These are phyloP conservation scores for Picea engelmannii DNA, from an alignment of 83 land plant species.

Conservation along the genomic window DNA sequence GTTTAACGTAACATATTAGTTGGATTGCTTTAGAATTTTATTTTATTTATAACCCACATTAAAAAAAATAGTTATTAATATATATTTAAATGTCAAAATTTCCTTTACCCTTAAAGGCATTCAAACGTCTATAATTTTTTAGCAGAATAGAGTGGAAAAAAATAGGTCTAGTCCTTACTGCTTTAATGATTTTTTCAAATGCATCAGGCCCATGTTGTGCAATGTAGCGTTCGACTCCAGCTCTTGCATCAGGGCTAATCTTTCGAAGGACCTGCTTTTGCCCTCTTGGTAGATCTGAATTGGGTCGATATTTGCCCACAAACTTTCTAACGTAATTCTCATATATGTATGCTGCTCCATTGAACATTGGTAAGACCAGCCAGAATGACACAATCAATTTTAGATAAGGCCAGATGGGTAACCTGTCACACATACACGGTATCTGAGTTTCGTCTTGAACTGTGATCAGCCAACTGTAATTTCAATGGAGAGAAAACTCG, in stretches of 20 bases:
- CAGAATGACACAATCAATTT: conserved; percentile 65
- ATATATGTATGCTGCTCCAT: conserved; percentile 84
- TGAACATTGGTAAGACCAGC: conserved; percentile 80
- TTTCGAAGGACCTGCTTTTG: conserved; percentile 42
- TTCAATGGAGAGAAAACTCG: too few relatives aligned
- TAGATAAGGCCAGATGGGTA: conserved; percentile 74
- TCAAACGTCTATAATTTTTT: too few relatives aligned
- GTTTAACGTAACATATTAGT: too few relatives aligned
- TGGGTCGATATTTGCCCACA: conserved; percentile 22
- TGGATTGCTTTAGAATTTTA: too few relatives aligned
- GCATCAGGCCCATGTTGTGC: conserved; percentile 51
- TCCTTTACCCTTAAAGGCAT: too few relatives aligned
- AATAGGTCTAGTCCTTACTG: conserved; percentile 27
- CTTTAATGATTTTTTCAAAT: conserved; percentile 50
- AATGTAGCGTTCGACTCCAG: conserved; percentile 47
- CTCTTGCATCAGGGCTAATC: conserved; percentile 52
- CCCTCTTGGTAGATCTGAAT: conserved; percentile 14
- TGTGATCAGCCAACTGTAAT: too few relatives aligned
- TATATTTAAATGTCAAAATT: too few relatives aligned
- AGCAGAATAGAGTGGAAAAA: neutral
- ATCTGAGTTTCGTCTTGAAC: too few relatives aligned
- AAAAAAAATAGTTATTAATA: too few relatives aligned
- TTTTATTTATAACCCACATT: too few relatives aligned
- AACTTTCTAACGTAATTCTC: conserved; percentile 56
- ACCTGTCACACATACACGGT: conserved; percentile 29